Conservation (phyloP, 2,329 filamentous ascomycete genomes). For the Pyricularia pennisetigena region DNA sequence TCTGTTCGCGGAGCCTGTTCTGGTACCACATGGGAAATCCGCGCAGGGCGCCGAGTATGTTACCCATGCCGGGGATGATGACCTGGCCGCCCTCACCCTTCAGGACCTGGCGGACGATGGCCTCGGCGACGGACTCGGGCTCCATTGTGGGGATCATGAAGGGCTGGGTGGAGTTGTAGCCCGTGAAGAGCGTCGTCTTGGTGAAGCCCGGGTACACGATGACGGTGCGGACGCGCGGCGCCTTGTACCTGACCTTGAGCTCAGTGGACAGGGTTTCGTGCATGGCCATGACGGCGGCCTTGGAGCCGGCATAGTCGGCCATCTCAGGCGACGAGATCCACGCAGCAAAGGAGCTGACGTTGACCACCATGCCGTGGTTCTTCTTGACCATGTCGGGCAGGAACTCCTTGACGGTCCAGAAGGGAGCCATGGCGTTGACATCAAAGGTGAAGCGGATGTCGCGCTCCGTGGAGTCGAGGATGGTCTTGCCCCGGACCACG, state of each 20-base stretch:
- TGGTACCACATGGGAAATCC: constrained; percentile 31
- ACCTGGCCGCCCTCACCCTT: constrained; percentile 47
- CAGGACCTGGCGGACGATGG: constrained; percentile 50
- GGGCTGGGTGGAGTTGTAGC: constrained; percentile 37
- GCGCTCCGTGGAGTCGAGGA: constrained; percentile 45
- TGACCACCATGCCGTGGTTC: constrained; percentile 67
- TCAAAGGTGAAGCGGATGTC: constrained; percentile 60
- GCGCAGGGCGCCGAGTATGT: constrained; percentile 31
- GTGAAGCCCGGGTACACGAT: constrained; percentile 54
- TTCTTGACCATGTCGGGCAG: constrained; percentile 51
- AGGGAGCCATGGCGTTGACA: constrained; percentile 57
- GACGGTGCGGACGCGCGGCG: constrained; percentile 55
- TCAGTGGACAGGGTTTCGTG: constrained; percentile 57
- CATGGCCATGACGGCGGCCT: constrained; percentile 56
- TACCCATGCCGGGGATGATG: constrained; percentile 36
- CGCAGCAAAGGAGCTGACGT: constrained; percentile 54
- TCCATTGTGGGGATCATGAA: constrained; percentile 45
- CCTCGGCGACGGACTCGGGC: constrained; percentile 54
- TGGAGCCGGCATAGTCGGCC: constrained; percentile 58
- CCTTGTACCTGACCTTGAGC: constrained; percentile 48
- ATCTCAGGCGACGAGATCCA: constrained; percentile 52
- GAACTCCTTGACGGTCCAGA: constrained; percentile 55
- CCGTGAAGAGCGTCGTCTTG: constrained; percentile 49
- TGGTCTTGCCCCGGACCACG: constrained; percentile 47
- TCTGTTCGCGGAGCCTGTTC: not conserved